Percentiles rank a stretch among this genome's conserved stretches.
phyloP scores from a whole-genome alignment of 352 stramenopile genomes.

The Pythium aquatile region DNA sequence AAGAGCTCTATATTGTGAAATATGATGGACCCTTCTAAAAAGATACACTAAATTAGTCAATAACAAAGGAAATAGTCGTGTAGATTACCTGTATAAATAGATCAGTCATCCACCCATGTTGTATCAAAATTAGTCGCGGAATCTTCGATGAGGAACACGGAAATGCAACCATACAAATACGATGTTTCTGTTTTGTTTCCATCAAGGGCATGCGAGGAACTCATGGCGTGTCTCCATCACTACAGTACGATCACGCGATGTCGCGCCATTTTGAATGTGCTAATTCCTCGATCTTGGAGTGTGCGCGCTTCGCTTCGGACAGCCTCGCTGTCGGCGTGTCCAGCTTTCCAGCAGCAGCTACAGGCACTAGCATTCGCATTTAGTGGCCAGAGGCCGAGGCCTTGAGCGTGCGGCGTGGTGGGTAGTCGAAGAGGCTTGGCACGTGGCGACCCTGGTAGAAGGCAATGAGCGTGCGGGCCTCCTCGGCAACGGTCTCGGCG shows the following conservation, averaged over 20 bases:
- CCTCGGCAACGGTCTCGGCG: slow-evolving; percentile 90
- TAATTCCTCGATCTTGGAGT: neutral
- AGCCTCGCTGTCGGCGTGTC: neutral
- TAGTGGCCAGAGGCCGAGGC: slow-evolving; percentile 48
- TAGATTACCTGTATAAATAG: neutral
- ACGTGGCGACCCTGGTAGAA: slow-evolving; percentile 86
- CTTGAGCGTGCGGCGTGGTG: slow-evolving; percentile 64
- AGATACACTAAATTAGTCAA: no score
- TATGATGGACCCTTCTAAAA: no score
- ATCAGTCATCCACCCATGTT: neutral
- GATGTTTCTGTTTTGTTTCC: neutral
- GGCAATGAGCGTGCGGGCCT: slow-evolving; percentile 91
- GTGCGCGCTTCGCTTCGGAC: neutral
- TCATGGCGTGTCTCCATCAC: neutral
- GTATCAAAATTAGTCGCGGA: neutral
- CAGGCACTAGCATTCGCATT: slow-evolving; percentile 6
- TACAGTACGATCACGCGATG: neutral
- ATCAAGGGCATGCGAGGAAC: slow-evolving; percentile 1
- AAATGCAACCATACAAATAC: slow-evolving; percentile 1
- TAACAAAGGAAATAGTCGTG: no score
- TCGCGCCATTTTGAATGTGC: no score
- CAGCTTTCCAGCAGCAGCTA: neutral
- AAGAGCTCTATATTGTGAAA: no score
- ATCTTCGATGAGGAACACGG: neutral
- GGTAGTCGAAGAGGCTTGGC: slow-evolving; percentile 76